Percentiles rank a stretch among this genome's conserved stretches.
phyloP scores from a whole-genome alignment of 371 early-diverging fungal genomes.

The Circinella umbellata region DNA sequence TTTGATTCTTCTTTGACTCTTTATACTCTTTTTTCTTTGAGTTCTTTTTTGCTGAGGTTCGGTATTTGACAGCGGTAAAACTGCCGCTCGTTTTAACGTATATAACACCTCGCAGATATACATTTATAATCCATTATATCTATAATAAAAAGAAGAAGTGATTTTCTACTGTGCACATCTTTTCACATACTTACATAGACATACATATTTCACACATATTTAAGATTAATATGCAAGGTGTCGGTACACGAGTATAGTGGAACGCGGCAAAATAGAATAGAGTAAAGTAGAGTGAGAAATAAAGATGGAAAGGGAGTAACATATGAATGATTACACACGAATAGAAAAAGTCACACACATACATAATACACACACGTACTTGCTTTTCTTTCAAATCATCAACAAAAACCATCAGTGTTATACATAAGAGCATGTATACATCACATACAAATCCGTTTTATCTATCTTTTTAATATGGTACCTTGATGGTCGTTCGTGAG shows the following conservation, averaged over 20 bases:
- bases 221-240: not conserved
- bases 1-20: too few relatives aligned
- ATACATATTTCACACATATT: too few relatives aligned
- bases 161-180: too few relatives aligned
- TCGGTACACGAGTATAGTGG: not conserved
- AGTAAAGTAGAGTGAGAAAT: too few relatives aligned
- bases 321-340: constrained; percentile 5
- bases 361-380: not conserved
- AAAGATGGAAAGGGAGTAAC: not conserved
- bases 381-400: not conserved
- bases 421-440: too few relatives aligned
- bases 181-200: not conserved
- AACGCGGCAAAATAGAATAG: not conserved
- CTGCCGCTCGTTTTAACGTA: not conserved
- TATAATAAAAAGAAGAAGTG: too few relatives aligned
- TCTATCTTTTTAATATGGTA: too few relatives aligned
- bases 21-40: too few relatives aligned
- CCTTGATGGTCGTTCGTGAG: too few relatives aligned
- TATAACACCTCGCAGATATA: too few relatives aligned
- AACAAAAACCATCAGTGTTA: not conserved
- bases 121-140: too few relatives aligned
- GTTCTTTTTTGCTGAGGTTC: not conserved
- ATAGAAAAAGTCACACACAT: constrained; percentile 1
- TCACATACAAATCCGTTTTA: too few relatives aligned
- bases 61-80: constrained; percentile 2